These are phyloP conservation scores for Pythium folliculosum DNA, from an alignment of 352 stramenopile species.

Conservation along the genomic window DNA sequence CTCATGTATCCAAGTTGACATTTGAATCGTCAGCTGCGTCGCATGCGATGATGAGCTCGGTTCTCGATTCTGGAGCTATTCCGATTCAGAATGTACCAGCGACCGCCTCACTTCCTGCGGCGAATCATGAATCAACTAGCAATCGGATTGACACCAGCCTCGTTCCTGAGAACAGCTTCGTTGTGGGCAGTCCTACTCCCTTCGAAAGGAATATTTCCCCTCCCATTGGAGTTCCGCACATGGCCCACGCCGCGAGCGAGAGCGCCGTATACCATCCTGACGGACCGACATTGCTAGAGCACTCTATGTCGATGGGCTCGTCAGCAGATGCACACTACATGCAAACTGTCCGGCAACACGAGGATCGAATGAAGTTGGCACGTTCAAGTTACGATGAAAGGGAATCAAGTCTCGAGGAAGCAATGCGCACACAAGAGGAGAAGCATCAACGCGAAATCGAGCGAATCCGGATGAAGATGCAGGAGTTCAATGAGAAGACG, in stretches of 20 bases:
- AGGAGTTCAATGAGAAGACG: conserved; percentile 79
- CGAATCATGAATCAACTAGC: neutral
- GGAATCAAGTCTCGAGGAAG: conserved; percentile 71
- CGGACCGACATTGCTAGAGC: conserved; percentile 44
- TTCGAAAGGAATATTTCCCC: conserved; percentile 6
- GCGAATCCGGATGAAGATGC: conserved; percentile 80
- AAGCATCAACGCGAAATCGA: conserved; percentile 86
- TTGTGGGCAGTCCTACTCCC: neutral
- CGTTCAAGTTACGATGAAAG: conserved; percentile 61
- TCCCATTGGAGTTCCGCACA: neutral
- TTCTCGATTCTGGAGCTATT: neutral
- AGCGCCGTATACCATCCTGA: conserved; percentile 41
- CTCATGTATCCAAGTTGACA: conserved; percentile 81
- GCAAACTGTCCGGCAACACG: conserved; percentile 62
- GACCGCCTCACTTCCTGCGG: too few relatives aligned
- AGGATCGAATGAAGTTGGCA: conserved; percentile 65
- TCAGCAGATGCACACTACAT: conserved; percentile 53
- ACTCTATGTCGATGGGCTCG: conserved; percentile 65
- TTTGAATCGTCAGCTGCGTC: conserved; percentile 33
- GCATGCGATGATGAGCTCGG: conserved; percentile 1
- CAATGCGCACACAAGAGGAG: conserved; percentile 77
- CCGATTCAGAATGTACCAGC: neutral
- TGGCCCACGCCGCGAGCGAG: conserved; percentile 54
- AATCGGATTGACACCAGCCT: neutral
- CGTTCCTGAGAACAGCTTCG: conserved; percentile 1